Evolutionary conservation across 2,329 filamentous ascomycete species (phyloP), one percentile per base, ranked within the genome.

Genomic region (Fusarium concolor): DNA sequence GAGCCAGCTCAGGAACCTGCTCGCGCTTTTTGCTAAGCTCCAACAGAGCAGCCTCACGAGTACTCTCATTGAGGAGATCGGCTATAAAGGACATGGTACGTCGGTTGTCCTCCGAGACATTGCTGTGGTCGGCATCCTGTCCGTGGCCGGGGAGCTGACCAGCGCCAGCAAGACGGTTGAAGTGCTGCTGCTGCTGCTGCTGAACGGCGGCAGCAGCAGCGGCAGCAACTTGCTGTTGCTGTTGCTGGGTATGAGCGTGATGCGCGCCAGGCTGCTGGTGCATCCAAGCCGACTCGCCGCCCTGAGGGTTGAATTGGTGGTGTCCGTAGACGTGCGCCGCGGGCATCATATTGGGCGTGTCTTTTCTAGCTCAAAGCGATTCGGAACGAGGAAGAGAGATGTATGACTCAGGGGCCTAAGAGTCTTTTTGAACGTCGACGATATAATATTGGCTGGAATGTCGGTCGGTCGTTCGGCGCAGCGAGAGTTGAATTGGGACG

Each of bases 11-110:
- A 1, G 96, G 95, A 17, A 99, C 96, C 80, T 98, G 96, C 81
- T 99, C 96, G 58, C 96, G 86, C 87, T 99, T 99, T 85, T 99
- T 99, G 83, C 95, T 98, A 51, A 99, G 86, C 80, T 99, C 96
- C 76, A 99, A 86, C 55, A 99, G 85, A 49, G 96, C 96, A 6
- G 93, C 90, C 83, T 98, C 96, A 67, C 96, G 88, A 28, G 94
- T 94, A 73, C 87, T 89, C 69, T 94, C 92, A 78, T 94, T 95
- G 76, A 98, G 86, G 59, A 97, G 86, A 78, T 97, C 94, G 55
- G 94, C 93, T 68, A 97, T 96, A 85, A 93, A 97, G 67, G 90
- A 90, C 80, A 97, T 89, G n/a, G 96, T 96, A 70, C 94, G 89
- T 72, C 93, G 88, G 79, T 97, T 97, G 77, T 97, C 95, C 77